Conservation (phyloP, 106 monocot species). For the Cymbidium sinense region DNA sequence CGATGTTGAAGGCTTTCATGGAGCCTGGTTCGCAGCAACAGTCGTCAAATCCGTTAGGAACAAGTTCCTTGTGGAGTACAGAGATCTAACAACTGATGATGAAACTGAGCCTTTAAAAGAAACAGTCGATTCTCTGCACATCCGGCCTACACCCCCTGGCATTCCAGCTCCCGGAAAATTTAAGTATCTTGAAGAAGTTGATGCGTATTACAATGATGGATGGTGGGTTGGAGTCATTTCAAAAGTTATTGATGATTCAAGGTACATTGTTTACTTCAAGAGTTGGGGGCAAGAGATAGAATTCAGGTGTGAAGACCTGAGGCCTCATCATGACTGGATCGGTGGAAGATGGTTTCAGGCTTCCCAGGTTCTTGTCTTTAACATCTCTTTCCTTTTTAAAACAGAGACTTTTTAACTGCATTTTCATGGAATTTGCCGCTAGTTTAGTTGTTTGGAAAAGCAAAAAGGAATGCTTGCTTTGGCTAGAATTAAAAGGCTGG, state of each 20-base stretch:
- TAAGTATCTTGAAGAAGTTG: conserved; percentile 74
- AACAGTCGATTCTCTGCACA: conserved; percentile 46
- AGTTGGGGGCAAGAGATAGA: conserved; percentile 51
- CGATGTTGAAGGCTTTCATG: conserved; percentile 70
- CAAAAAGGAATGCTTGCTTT: too few relatives aligned
- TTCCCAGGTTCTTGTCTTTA: conserved; percentile 29
- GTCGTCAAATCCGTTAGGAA: conserved; percentile 28
- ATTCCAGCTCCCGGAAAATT: conserved; percentile 15
- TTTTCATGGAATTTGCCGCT: too few relatives aligned
- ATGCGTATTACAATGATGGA: conserved; percentile 62
- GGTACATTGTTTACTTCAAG: conserved; percentile 74
- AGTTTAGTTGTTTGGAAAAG: too few relatives aligned
- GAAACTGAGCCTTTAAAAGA: conserved; percentile 43
- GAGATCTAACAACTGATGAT: conserved; percentile 53
- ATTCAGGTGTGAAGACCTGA: conserved; percentile 41
- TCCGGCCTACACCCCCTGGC: conserved; percentile 49
- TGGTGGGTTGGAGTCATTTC: conserved; percentile 92
- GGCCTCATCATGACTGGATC: conserved; percentile 78
- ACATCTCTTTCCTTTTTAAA: neutral
- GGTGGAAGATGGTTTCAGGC: conserved; percentile 50
- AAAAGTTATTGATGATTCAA: conserved; percentile 31
- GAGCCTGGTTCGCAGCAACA: conserved; percentile 64
- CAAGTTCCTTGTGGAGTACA: conserved; percentile 51
- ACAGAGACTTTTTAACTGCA: too few relatives aligned
- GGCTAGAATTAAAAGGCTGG: too few relatives aligned